A percentile compares a stretch with the other conserved stretches of the same genome.
phyloP scores from a whole-genome alignment of 345 rosid species.

The Excoecaria agallocha region DNA sequence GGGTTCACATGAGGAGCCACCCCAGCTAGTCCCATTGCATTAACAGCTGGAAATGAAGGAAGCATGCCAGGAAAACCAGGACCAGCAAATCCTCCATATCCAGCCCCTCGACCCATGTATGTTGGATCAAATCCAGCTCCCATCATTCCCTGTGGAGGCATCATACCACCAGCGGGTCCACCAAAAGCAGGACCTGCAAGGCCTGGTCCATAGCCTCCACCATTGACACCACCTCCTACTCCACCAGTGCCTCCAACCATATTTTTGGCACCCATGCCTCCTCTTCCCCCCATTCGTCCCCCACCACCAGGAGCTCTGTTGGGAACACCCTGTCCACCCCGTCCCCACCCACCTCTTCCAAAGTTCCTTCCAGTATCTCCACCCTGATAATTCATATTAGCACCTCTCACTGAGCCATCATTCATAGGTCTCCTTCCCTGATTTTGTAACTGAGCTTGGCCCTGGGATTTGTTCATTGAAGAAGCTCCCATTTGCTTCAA shows the following conservation, averaged over 20 bases:
- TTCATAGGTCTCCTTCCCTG: constrained; percentile 64
- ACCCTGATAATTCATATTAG: constrained; percentile 61
- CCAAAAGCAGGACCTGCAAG: constrained; percentile 65
- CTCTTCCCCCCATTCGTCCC: constrained; percentile 68
- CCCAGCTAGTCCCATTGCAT: constrained; percentile 75
- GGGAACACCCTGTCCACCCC: constrained; percentile 61
- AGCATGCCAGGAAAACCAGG: constrained; percentile 77
- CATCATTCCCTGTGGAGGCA: constrained; percentile 82
- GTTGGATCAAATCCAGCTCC: constrained; percentile 79
- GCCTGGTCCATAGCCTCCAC: constrained; percentile 72
- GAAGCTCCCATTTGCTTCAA: constrained; percentile 80
- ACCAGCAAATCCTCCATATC: constrained; percentile 71
- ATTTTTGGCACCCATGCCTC: constrained; percentile 52
- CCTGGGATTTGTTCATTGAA: constrained; percentile 59
- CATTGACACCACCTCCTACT: constrained; percentile 43
- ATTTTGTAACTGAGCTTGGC: constrained; percentile 61
- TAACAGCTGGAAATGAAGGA: constrained; percentile 70
- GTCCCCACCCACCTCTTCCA: constrained; percentile 76
- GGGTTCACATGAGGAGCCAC: constrained; percentile 93
- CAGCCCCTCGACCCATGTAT: constrained; percentile 73
- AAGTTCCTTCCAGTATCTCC: constrained; percentile 70
- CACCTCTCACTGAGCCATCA: constrained; percentile 66
- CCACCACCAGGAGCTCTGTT: constrained; percentile 66
- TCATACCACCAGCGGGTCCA: constrained; percentile 61
- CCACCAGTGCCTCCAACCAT: constrained; percentile 44